A percentile compares a stretch with the other conserved stretches of the same genome.
phyloP scores from a whole-genome alignment of 2,329 filamentous ascomycete species.

The Xylaria sp. region DNA sequence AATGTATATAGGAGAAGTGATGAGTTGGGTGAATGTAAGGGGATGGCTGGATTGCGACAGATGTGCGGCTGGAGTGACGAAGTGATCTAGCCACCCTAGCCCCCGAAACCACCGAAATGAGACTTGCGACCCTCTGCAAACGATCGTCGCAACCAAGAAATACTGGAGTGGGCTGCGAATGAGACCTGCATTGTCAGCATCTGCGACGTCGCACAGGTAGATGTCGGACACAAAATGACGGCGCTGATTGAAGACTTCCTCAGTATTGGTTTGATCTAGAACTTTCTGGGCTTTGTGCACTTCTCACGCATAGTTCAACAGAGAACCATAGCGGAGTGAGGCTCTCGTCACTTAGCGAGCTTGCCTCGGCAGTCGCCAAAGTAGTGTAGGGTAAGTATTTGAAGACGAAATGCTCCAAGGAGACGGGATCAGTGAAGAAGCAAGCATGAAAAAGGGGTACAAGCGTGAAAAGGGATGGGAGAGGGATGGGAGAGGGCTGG shows the following conservation, averaged over 20 bases:
- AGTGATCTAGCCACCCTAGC: constrained; percentile 36
- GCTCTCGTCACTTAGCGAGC: not conserved
- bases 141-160: constrained; percentile 45
- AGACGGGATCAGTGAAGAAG: constrained; percentile 13
- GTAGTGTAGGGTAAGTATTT: not conserved
- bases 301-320: not conserved
- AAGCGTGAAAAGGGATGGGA: constrained; percentile 35
- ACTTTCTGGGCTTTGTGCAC: not conserved
- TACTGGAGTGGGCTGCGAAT: constrained; percentile 26
- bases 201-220: constrained; percentile 33
- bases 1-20: not conserved
- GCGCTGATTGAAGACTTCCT: constrained; percentile 13
- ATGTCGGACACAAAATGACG: constrained; percentile 5
- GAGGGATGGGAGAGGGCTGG: constrained; percentile 39
- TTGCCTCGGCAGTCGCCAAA: not conserved
- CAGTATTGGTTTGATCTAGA: not conserved
- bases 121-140: constrained; percentile 45
- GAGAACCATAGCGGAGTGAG: not conserved
- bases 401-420: not conserved
- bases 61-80: constrained; percentile 40
- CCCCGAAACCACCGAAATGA: constrained; percentile 50
- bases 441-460: constrained; percentile 37
- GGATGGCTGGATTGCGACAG: constrained; percentile 34
- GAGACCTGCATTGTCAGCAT: constrained; percentile 39
- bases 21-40: constrained; percentile 2